These are phyloP conservation scores for Polytrichum commune DNA, from an alignment of 225 moss, liverwort and hornwort genomes.

Conservation along the genomic window DNA sequence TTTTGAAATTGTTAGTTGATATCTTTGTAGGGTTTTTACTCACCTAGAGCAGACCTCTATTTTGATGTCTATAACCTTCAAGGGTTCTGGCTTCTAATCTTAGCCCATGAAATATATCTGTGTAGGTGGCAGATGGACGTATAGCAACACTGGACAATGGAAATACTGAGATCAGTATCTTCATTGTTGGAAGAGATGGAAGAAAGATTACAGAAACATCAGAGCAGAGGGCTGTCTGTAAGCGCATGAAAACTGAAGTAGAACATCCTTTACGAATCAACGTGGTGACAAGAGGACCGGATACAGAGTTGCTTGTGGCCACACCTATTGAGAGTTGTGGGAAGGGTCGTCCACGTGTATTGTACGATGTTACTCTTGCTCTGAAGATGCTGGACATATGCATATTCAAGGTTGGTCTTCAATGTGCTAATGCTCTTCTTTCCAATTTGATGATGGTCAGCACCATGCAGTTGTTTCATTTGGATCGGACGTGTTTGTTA, in stretches of 20 bases:
- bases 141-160: constrained; percentile 44
- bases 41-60: too few relatives aligned
- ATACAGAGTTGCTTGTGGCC: constrained; percentile 63
- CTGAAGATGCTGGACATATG: constrained; percentile 52
- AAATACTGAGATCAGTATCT: constrained; percentile 47
- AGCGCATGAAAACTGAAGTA: constrained; percentile 32
- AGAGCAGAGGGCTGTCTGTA: constrained; percentile 30
- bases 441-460: too few relatives aligned
- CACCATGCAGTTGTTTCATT: too few relatives aligned
- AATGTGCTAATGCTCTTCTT: neutral
- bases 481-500: too few relatives aligned
- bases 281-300: constrained; percentile 43
- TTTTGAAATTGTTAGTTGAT: too few relatives aligned
- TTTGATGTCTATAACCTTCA: too few relatives aligned
- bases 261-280: constrained; percentile 58
- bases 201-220: constrained; percentile 34
- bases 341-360: constrained; percentile 69
- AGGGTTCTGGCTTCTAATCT: neutral
- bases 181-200: constrained; percentile 40
- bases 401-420: constrained; percentile 58
- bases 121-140: constrained; percentile 63
- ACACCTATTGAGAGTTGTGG: constrained; percentile 66
- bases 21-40: too few relatives aligned
- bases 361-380: constrained; percentile 68
- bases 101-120: neutral